Evolutionary conservation across 139 green algal species (phyloP), one percentile per base, ranked within the genome.

Genomic region (Marvania coccoides): DNA sequence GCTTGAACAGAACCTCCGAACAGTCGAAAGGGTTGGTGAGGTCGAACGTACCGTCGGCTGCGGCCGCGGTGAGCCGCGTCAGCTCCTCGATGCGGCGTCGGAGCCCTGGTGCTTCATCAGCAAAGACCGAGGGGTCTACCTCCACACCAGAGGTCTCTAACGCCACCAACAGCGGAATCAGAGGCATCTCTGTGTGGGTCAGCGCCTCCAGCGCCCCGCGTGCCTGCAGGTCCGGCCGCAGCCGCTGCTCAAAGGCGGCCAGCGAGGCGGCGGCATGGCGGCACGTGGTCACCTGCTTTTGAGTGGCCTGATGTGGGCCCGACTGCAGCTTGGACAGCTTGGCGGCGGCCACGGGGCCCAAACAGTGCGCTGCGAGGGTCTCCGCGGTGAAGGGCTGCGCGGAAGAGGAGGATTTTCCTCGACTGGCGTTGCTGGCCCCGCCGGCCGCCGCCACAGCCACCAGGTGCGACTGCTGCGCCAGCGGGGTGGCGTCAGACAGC

Each of bases 1-100:
- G 37, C 36, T 83, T 58, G 57, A 84, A 94, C 45, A 94, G 74
- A 33, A 91, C 48, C 5, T 76, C 40, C 6, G 66, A 59, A 26
- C 78, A 75, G n/a, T 87, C 71, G 47, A 66, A 19, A 8, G 58
- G 26, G 19, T 63, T 57, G 1, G 26, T n/a, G 29, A 79, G 24
- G 28, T 68, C 65, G 55, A 80, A 67, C 36, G 33, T 36, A 33
- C 47, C n/a, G 15, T 36, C 66, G 10, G 42, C 42, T 51, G 19
- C 42, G 19, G 19, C 19, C 19, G 42, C 12, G 48, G 48, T 31
- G 19, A 28, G 48, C 9, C 9, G 10, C 12, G 35, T 31, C 37
- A 59, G 19, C 12, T 59, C 9, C 19, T 8, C 12, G 9, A 59
- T 12, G 10, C 48, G 9, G 9, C 37, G 48, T 9, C 12, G 9